Evolutionary conservation across 129 eudicot genomes (phyloP).

Genomic region (Pittosporum tobira): DNA sequence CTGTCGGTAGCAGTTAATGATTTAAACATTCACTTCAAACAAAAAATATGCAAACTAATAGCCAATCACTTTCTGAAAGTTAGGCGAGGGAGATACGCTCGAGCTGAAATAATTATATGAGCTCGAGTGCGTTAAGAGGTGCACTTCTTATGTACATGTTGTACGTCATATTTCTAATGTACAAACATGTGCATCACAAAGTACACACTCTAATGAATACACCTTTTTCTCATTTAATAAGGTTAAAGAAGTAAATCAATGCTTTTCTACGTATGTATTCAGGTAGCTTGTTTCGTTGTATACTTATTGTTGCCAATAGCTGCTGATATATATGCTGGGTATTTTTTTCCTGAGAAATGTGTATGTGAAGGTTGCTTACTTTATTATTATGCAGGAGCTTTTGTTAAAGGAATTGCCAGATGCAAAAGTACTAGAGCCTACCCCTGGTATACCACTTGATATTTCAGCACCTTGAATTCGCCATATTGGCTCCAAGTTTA

Average conservation of each 20-base stretch:
- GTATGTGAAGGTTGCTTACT: not conserved
- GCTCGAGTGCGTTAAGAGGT: no score
- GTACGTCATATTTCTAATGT: not conserved
- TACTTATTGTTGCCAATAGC: no score
- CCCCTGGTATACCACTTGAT: constrained; percentile 66
- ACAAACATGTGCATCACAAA: not conserved
- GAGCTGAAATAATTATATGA: no score
- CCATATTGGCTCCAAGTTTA: not conserved
- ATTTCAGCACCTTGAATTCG: constrained; percentile 24
- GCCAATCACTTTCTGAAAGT: not conserved
- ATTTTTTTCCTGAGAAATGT: no score
- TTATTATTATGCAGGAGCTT: constrained; percentile 43
- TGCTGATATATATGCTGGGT: no score
- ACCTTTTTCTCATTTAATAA: not conserved
- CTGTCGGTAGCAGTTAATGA: no score
- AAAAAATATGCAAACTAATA: no score
- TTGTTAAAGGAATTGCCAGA: constrained; percentile 52
- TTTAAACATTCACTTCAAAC: not conserved
- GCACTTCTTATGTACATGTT: no score
- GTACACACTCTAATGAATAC: no score
- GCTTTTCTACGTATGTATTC: not conserved
- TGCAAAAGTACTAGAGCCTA: constrained; percentile 61
- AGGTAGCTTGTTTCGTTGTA: not conserved
- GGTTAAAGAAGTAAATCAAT: not conserved
- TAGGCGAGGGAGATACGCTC: no score